Evolutionary conservation across 2,329 filamentous ascomycete genomes (phyloP).

Genomic region (Exophiala calicioides): DNA sequence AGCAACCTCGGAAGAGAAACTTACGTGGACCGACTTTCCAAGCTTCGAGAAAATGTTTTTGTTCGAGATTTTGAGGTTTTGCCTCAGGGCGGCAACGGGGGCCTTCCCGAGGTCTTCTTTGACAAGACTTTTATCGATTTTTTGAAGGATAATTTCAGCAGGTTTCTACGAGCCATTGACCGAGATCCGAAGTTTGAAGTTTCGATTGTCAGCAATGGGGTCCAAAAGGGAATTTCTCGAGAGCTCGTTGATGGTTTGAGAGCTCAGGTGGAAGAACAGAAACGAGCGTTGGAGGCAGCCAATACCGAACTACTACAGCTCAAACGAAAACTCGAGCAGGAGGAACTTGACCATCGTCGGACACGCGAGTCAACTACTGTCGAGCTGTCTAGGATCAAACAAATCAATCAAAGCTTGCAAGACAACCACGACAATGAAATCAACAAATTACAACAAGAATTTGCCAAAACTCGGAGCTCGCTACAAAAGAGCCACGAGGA

Average conservation of each 20-base stretch:
- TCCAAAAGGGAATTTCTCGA: constrained; percentile 88
- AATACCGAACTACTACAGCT: constrained; percentile 58
- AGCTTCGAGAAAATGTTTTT: constrained; percentile 73
- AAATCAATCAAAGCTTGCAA: constrained; percentile 70
- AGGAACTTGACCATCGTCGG: constrained; percentile 70
- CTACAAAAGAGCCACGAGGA: constrained; percentile 27
- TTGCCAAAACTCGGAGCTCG: constrained; percentile 27
- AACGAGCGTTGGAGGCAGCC: constrained; percentile 58
- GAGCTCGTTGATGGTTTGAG: constrained; percentile 86
- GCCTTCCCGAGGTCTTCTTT: constrained; percentile 78
- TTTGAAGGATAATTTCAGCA: constrained; percentile 92
- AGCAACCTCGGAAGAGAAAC: constrained; percentile 79
- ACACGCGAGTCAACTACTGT: constrained; percentile 60
- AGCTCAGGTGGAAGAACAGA: constrained; percentile 73
- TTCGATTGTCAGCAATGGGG: constrained; percentile 72
- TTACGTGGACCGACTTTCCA: constrained; percentile 79
- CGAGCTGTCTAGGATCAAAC: constrained; percentile 62
- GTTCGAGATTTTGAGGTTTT: constrained; percentile 89
- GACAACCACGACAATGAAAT: constrained; percentile 68
- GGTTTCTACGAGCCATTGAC: constrained; percentile 80
- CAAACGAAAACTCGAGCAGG: constrained; percentile 64
- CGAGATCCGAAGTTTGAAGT: constrained; percentile 87
- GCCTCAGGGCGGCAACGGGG: constrained; percentile 61
- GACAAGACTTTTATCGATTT: constrained; percentile 88
- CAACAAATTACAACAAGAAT: constrained; percentile 48